phyloP scores from a whole-genome alignment of 2,329 filamentous ascomycete genomes.

The Teratosphaeria nubilosa region DNA sequence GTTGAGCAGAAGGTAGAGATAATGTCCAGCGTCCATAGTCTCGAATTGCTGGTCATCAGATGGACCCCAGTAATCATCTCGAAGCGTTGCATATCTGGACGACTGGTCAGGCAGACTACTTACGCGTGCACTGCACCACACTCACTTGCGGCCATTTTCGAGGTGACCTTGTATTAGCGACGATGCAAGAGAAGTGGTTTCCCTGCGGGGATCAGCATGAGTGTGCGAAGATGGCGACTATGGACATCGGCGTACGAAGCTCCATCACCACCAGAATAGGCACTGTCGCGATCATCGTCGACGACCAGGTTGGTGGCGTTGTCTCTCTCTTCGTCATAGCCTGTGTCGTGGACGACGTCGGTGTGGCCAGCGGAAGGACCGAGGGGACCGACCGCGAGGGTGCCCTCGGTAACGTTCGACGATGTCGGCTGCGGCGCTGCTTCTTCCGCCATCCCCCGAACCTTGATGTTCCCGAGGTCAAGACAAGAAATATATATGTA shows the following conservation, averaged over 20 bases:
- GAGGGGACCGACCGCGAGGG: too few relatives aligned
- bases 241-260: conserved; percentile 2
- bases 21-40: conserved; percentile 9
- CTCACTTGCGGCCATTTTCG: conserved; percentile 11
- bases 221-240: not conserved
- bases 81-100: conserved; percentile 6
- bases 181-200: conserved; percentile 8
- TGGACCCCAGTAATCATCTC: conserved; percentile 11
- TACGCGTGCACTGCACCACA: not conserved
- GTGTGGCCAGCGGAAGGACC: not conserved
- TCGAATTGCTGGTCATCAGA: conserved; percentile 12
- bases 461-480: not conserved
- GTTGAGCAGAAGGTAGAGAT: conserved; percentile 12
- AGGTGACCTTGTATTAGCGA: conserved; percentile 8
- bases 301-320: not conserved
- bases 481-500: not conserved
- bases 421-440: not conserved
- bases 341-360: not conserved
- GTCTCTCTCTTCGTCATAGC: not conserved
- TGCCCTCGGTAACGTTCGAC: not conserved
- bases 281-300: conserved; percentile 5
- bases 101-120: not conserved
- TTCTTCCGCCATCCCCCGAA: not conserved
- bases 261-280: conserved; percentile 6
- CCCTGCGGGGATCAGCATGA: not conserved